These are phyloP conservation scores for Phytophthora palmivora DNA, from an alignment of 352 stramenopile genomes.

Conservation along the genomic window DNA sequence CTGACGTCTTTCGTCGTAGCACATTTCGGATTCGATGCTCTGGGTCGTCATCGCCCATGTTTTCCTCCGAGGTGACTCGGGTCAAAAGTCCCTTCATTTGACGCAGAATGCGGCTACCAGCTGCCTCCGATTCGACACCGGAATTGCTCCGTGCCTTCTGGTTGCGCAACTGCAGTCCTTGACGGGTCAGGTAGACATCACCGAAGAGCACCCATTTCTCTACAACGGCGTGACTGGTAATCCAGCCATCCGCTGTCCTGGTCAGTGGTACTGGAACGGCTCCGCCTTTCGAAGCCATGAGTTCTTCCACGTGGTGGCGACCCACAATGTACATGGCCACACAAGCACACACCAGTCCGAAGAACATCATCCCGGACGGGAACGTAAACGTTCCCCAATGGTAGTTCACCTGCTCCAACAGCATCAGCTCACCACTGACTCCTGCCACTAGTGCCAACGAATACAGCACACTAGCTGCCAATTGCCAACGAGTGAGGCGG, in stretches of 20 bases:
- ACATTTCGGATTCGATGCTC: conserved; percentile 79
- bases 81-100: conserved; percentile 57
- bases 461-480: conserved; percentile 79
- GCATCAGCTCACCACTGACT: conserved; percentile 75
- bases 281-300: conserved; percentile 83
- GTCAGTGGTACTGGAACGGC: conserved; percentile 82
- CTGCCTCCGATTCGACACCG: conserved; percentile 48
- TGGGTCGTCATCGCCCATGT: conserved; percentile 64
- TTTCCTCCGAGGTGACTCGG: conserved; percentile 43
- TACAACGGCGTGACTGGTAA: conserved; percentile 79
- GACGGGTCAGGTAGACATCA: conserved; percentile 71
- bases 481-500: conserved; percentile 75
- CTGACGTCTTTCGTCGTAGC: conserved; percentile 68
- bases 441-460: conserved; percentile 65
- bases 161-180: conserved; percentile 68
- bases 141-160: conserved; percentile 63
- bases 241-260: conserved; percentile 78
- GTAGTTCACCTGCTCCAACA: conserved; percentile 77
- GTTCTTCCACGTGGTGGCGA: conserved; percentile 77
- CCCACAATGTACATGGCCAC: conserved; percentile 85
- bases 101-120: conserved; percentile 46
- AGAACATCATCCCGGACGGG: conserved; percentile 78
- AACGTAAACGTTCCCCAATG: conserved; percentile 80
- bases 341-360: conserved; percentile 76
- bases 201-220: conserved; percentile 89